A percentile compares a stretch with the other conserved stretches of the same genome.
phyloP scores from a whole-genome alignment of 495 filamentous ascomycete genomes.

The Ascodesmis nigricans region DNA sequence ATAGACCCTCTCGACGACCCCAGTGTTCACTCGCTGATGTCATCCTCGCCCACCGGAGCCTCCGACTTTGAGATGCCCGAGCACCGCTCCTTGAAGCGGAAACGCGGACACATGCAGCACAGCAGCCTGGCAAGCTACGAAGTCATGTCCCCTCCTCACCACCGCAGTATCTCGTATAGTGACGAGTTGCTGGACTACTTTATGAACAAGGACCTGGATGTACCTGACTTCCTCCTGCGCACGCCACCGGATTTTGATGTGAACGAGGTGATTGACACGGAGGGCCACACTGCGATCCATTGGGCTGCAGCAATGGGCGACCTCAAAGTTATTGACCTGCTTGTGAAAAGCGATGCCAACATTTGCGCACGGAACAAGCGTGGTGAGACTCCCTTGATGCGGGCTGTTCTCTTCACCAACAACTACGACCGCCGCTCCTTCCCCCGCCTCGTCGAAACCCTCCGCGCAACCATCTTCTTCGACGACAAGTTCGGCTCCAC shows the following conservation, averaged over 20 bases:
- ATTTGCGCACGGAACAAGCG: slow-evolving; percentile 44
- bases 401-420: slow-evolving; percentile 88
- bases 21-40: slow-evolving; percentile 16
- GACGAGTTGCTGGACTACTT: slow-evolving; percentile 92
- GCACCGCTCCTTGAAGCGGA: slow-evolving; percentile 24
- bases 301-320: slow-evolving; percentile 99
- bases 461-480: slow-evolving; percentile 51
- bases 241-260: slow-evolving; percentile 68
- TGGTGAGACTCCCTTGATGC: slow-evolving; percentile 84
- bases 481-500: slow-evolving; percentile 59
- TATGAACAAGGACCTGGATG: slow-evolving; percentile 48
- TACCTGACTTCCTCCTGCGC: slow-evolving; percentile 42
- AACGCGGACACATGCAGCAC: slow-evolving; percentile 37
- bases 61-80: slow-evolving; percentile 26
- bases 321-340: slow-evolving; percentile 63
- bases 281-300: slow-evolving; percentile 73
- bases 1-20: slow-evolving; percentile 20
- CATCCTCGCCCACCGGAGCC: slow-evolving; percentile 20
- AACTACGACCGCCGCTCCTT: slow-evolving; percentile 82
- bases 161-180: slow-evolving; percentile 61
- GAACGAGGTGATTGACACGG: slow-evolving; percentile 70
- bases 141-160: slow-evolving; percentile 39
- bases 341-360: slow-evolving; percentile 54
- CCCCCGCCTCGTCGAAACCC: slow-evolving; percentile 51
- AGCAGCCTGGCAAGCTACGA: slow-evolving; percentile 67